Conservation (phyloP, 805 yeast genomes). For the Cyberlindnera sargentensis region DNA sequence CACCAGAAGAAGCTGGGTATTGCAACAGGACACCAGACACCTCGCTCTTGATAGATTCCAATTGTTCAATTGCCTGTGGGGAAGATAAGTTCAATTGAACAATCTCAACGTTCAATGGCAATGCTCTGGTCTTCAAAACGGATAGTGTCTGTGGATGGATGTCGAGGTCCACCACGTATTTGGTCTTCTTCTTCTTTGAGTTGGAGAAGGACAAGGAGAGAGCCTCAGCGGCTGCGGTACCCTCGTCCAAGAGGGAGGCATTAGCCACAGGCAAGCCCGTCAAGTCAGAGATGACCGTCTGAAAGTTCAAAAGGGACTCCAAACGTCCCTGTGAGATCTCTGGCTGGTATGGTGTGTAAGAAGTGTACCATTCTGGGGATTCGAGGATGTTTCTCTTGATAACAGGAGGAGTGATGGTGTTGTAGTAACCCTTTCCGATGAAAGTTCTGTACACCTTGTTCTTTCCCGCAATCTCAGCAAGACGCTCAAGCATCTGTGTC, state of each 20-base stretch:
- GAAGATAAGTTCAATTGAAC: constrained; percentile 48
- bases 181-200: constrained; percentile 56
- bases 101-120: constrained; percentile 61
- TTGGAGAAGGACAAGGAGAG: constrained; percentile 75
- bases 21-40: constrained; percentile 83
- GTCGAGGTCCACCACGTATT: constrained; percentile 66
- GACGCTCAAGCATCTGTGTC: constrained; percentile 64
- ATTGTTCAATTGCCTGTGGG: constrained; percentile 29
- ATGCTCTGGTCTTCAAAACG: constrained; percentile 75
- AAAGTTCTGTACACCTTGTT: constrained; percentile 68
- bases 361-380: constrained; percentile 97
- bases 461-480: constrained; percentile 62
- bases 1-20: constrained; percentile 86
- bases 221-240: constrained; percentile 97
- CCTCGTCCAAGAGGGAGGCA: constrained; percentile 93
- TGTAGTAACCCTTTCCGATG: constrained; percentile 93
- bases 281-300: constrained; percentile 83
- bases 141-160: constrained; percentile 82
- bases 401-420: constrained; percentile 84
- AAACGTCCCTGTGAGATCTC: constrained; percentile 96
- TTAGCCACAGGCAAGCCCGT: constrained; percentile 95
- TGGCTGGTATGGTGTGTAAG: constrained; percentile 98
- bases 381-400: constrained; percentile 89
- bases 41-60: constrained; percentile 28
- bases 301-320: constrained; percentile 84